These are phyloP conservation scores for Claviceps quebecensis DNA, from an alignment of 2,329 filamentous ascomycete genomes.

Conservation along the genomic window DNA sequence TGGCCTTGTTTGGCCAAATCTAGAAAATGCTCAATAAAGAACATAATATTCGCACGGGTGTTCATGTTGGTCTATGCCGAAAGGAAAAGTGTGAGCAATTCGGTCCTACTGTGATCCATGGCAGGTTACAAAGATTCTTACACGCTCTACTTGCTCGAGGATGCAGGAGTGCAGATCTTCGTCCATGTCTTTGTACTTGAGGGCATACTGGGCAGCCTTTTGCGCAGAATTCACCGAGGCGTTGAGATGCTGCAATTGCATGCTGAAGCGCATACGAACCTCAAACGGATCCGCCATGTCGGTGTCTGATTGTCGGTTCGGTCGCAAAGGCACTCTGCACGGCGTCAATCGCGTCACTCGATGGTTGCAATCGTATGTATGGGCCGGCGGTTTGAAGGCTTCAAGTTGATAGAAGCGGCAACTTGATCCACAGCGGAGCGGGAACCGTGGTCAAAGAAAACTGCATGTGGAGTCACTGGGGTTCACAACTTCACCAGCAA, in stretches of 20 bases:
- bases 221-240: conserved; percentile 79
- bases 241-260: conserved; percentile 77
- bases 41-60: conserved; percentile 95
- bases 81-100: not conserved
- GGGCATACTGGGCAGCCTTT: conserved; percentile 87
- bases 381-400: too few relatives aligned
- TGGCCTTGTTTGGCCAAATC: conserved; percentile 70
- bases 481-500: too few relatives aligned
- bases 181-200: conserved; percentile 87
- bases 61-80: conserved; percentile 72
- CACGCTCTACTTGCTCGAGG: conserved; percentile 81
- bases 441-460: too few relatives aligned
- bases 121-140: conserved; percentile 17
- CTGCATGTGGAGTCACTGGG: too few relatives aligned
- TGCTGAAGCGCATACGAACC: conserved; percentile 93
- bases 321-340: too few relatives aligned
- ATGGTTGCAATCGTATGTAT: too few relatives aligned
- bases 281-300: conserved; percentile 75
- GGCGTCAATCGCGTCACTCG: too few relatives aligned
- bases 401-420: too few relatives aligned
- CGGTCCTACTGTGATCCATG: not conserved
- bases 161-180: conserved; percentile 97
- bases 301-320: not conserved
- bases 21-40: conserved; percentile 91
- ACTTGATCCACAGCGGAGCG: too few relatives aligned